phyloP scores from a whole-genome alignment of 2,329 filamentous ascomycete genomes.

The Sclerotinia subarctica region DNA sequence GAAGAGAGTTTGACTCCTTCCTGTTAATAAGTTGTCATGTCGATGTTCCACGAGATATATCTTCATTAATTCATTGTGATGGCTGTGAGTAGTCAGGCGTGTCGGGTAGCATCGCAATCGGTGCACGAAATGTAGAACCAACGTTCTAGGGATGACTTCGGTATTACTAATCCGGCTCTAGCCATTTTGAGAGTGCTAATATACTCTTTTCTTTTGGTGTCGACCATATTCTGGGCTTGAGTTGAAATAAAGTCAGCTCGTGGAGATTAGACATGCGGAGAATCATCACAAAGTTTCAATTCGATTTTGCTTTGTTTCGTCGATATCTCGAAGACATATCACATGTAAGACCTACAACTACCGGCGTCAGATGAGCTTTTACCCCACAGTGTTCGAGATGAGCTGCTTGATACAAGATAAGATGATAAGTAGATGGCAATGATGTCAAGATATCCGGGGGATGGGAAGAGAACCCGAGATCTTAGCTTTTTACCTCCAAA shows the following conservation, averaged over 20 bases:
- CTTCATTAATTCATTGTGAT: neutral
- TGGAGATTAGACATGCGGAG: neutral
- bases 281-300: too few species aligned
- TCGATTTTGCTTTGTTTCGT: neutral
- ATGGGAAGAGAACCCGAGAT: neutral
- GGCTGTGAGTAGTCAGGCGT: neutral
- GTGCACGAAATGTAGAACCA: neutral
- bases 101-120: neutral
- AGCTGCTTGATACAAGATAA: neutral
- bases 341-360: neutral
- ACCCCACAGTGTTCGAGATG: neutral
- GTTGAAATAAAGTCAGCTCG: neutral
- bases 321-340: neutral
- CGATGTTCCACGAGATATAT: conserved; percentile 7
- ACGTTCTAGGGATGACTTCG: neutral
- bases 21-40: neutral
- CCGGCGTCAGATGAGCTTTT: neutral
- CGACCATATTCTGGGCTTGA: neutral
- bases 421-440: neutral
- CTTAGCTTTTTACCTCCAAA: neutral
- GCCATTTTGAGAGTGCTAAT: neutral
- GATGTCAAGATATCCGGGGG: neutral
- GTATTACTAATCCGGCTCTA: neutral
- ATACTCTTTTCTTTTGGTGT: neutral
- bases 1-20: neutral